Evolutionary conservation across 805 yeast genomes (phyloP).

Genomic region (Nakazawaea ambrosiae): DNA sequence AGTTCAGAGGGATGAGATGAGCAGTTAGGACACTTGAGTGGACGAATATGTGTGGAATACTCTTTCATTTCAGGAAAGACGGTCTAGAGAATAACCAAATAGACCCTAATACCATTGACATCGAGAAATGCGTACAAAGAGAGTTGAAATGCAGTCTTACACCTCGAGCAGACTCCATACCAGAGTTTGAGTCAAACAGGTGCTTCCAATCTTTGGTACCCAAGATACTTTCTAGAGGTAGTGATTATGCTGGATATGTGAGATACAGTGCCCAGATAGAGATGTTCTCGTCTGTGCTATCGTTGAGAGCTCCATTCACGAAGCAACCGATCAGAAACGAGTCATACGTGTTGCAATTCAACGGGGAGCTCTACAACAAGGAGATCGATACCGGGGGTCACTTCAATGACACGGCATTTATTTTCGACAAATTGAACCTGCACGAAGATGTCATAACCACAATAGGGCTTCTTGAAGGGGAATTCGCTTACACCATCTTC

Average conservation of each 20-base stretch:
- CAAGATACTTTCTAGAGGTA: constrained; percentile 53
- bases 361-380: constrained; percentile 80
- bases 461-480: constrained; percentile 57
- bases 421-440: constrained; percentile 30
- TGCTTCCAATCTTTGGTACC: constrained; percentile 26
- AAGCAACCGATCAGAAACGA: constrained; percentile 52
- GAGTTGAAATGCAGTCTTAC: background rate
- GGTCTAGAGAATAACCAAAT: too few relatives aligned
- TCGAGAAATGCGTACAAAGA: too few relatives aligned
- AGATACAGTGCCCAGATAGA: constrained; percentile 20
- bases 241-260: constrained; percentile 40
- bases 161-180: background rate
- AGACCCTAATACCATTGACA: too few relatives aligned
- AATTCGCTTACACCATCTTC: constrained; percentile 61
- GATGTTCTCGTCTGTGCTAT: constrained; percentile 65
- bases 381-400: constrained; percentile 31
- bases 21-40: too few relatives aligned
- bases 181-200: background rate
- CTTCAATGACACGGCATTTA: constrained; percentile 58
- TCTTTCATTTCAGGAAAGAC: too few relatives aligned
- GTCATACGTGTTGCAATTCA: constrained; percentile 57
- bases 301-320: constrained; percentile 73
- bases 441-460: constrained; percentile 32
- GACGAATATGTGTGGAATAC: too few relatives aligned
- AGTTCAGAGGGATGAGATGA: too few relatives aligned